Evolutionary conservation across 2,329 filamentous ascomycete genomes (phyloP).

Genomic region (Fusarium sp.): DNA sequence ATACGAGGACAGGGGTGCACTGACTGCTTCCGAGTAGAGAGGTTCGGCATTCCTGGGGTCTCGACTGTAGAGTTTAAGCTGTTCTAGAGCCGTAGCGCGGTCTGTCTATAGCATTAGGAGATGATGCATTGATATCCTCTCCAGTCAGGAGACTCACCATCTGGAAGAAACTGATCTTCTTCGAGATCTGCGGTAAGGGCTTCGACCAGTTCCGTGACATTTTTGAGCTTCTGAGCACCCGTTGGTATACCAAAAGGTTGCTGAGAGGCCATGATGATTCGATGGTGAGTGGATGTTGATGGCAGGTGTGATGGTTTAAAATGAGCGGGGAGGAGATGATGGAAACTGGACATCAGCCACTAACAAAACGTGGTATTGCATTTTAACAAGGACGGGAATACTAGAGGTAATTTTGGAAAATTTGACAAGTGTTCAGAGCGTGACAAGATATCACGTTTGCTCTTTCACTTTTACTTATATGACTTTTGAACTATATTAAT

Average conservation of each 20-base stretch:
- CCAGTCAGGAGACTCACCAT: conserved; percentile 55
- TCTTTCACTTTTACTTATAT: neutral
- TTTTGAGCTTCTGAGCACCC: conserved; percentile 66
- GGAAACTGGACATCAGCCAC: conserved; percentile 24
- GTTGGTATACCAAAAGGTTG: conserved; percentile 45
- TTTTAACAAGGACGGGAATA: neutral
- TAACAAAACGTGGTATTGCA: conserved; percentile 14
- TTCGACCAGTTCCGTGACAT: conserved; percentile 72
- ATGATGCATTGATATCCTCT: neutral
- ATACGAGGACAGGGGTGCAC: conserved; percentile 22
- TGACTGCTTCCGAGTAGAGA: conserved; percentile 83
- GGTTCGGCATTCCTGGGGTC: conserved; percentile 77
- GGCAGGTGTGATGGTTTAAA: neutral
- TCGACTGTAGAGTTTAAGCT: conserved; percentile 75
- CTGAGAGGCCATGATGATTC: conserved; percentile 33
- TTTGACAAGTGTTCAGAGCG: neutral
- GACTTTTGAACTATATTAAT: neutral
- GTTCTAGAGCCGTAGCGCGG: conserved; percentile 66
- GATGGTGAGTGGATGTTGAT: conserved; percentile 3
- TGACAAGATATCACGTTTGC: neutral
- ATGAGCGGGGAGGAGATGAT: conserved; percentile 22
- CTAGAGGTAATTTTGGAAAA: neutral
- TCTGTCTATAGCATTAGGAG: conserved; percentile 56
- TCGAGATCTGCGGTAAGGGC: conserved; percentile 70
- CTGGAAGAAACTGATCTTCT: conserved; percentile 64